Percentiles rank a stretch among this genome's conserved stretches.
These are phyloP conservation scores for Leucocoprinus birnbaumii DNA, from an alignment of 768 basidiomycete genomes.

Conservation along the genomic window DNA sequence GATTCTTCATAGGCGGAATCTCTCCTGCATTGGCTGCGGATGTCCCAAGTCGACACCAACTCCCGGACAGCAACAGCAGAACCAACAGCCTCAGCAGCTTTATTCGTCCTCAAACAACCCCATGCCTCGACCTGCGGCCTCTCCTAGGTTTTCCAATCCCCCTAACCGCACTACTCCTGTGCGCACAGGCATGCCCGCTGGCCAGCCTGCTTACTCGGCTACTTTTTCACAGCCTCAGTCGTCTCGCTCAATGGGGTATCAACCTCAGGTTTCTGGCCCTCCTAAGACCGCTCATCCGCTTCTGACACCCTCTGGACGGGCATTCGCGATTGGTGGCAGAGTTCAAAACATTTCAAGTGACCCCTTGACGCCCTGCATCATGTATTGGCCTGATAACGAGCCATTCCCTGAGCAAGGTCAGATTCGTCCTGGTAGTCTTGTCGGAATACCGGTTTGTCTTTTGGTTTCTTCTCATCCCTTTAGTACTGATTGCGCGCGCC, in stretches of 20 bases:
- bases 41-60: constrained; percentile 41
- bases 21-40: constrained; percentile 76
- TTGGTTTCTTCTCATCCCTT: background rate
- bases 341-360: constrained; percentile 79
- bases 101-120: constrained; percentile 8
- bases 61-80: constrained; percentile 4
- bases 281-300: constrained; percentile 58
- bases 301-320: constrained; percentile 80
- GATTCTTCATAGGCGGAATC: constrained; percentile 65
- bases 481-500: constrained; percentile 13
- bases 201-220: constrained; percentile 2
- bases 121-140: constrained; percentile 8
- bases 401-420: constrained; percentile 78
- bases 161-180: background rate
- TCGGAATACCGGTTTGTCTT: constrained; percentile 48
- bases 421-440: constrained; percentile 58
- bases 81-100: constrained; percentile 22
- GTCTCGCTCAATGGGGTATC: constrained; percentile 12
- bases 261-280: constrained; percentile 16
- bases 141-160: constrained; percentile 18
- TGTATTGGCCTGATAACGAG: constrained; percentile 93
- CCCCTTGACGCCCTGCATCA: constrained; percentile 69
- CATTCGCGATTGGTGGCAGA: constrained; percentile 72
- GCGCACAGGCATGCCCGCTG: constrained; percentile 5
- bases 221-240: constrained; percentile 11